Conservation (phyloP, 208 protist species). For the Acanthamoeba pearcei region DNA sequence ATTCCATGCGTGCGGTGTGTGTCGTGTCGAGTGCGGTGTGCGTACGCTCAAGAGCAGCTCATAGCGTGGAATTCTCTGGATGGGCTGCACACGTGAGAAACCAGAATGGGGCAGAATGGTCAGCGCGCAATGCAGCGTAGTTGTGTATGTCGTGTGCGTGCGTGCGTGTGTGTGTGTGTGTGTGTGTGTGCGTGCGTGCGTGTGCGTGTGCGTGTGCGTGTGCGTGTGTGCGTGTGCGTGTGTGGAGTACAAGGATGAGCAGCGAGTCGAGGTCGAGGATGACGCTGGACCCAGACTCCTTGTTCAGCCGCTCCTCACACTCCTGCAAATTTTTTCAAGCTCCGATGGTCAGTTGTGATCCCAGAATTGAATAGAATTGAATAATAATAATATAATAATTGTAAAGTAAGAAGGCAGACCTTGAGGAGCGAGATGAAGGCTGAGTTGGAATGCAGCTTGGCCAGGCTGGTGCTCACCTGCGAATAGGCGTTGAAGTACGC, state of each 20-base stretch:
- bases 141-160: no score
- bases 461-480: constrained; percentile 6
- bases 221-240: background rate
- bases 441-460: background rate
- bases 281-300: background rate
- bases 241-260: constrained; percentile 6
- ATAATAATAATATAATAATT: no score
- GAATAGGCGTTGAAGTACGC: constrained; percentile 22
- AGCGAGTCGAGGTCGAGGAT: constrained; percentile 59
- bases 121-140: no score
- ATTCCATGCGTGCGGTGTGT: background rate
- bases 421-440: constrained; percentile 49
- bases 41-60: constrained; percentile 39
- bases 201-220: background rate
- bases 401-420: background rate
- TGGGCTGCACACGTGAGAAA: background rate
- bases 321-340: background rate
- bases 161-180: background rate
- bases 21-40: background rate
- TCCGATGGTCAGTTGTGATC: no score
- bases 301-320: constrained; percentile 40
- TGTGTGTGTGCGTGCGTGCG: background rate
- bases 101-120: no score
- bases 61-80: constrained; percentile 30
- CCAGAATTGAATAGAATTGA: no score